Base-by-base conservation (phyloP, 169 alveolate genomes). In the Babesia bigemina region DNA sequence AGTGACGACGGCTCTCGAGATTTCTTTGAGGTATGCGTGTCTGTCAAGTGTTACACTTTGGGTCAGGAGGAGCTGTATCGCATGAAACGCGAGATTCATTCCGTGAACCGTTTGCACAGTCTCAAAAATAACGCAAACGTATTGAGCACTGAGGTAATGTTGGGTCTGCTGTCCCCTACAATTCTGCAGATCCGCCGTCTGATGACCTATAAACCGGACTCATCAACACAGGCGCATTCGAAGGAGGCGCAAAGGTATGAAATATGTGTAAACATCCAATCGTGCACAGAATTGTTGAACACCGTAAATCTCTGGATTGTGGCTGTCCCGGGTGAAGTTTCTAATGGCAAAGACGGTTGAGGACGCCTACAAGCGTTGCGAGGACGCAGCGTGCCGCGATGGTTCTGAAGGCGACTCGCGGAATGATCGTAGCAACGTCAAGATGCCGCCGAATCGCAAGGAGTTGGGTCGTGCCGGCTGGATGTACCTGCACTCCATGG, bases 381-480 rank as follows among this genome's bases (percentile, higher is more conserved):
- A 39, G 21, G 95, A 84, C 44, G 87, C 79, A 24, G 79, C 75
- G 39, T 85, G 84, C 48, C 29, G 55, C 33, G 86, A 52, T 22
- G 74, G 73, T 13, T 63, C 65, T 33, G 62, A 55, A 36, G 55
- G 60, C 19, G 53, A 61, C 26, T 10, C 29, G 13, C 22, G 2
- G 11, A 47, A 24, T 0, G 52, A 39, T 28, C 26, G 49, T 3
- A 45, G 45, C 12, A 24, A 49, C 47, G 19, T 42, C 26, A 29
- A 33, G 17, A 53, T 74, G 8, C 95, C 96, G 47, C 95, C 95
- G 7, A 88, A 81, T 44, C 79, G 96, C 47, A 82, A 44, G 33
- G 93, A 92, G 58, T 79, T 92, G 53, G 96, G 96, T 19, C 58
- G 94, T 22, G 94, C 95, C 48, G 86, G 93, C 0, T 92, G 96